These are phyloP conservation scores for Fraxinus angustifolia DNA, from an alignment of 305 asterid species.

Conservation along the genomic window DNA sequence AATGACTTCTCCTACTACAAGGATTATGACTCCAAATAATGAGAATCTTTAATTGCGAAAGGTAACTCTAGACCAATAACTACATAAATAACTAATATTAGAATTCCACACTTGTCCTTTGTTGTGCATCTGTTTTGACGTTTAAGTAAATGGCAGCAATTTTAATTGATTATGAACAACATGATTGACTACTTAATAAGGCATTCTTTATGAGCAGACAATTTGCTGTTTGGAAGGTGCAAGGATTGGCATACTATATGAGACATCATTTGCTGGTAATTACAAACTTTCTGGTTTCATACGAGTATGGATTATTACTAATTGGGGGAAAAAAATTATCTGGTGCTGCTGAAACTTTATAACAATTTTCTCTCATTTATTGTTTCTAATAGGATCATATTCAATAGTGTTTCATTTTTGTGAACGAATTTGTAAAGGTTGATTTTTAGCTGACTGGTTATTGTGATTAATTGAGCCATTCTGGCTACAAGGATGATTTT, in stretches of 20 bases:
- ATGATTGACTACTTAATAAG: constrained; percentile 18
- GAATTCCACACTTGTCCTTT: background rate
- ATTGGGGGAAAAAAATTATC: background rate
- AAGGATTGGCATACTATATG: constrained; percentile 88
- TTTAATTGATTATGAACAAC: background rate
- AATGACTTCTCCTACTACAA: background rate
- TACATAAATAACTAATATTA: background rate
- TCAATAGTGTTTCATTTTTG: background rate
- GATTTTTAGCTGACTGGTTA: background rate
- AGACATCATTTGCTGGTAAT: constrained; percentile 91
- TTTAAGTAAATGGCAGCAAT: background rate
- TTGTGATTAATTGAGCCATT: background rate
- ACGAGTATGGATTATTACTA: background rate
- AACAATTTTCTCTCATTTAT: background rate
- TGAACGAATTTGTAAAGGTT: background rate
- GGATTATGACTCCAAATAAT: background rate
- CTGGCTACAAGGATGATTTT: background rate
- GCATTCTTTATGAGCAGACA: constrained; percentile 48
- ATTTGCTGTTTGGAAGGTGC: constrained; percentile 93
- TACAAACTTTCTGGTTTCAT: background rate
- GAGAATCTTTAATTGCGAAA: background rate
- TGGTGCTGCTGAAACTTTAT: background rate
- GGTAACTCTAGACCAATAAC: background rate
- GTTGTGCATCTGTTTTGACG: background rate
- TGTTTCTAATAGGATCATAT: background rate